Conservation (phyloP, 148 eudicot genomes). For the Camellia lanceoleosa region DNA sequence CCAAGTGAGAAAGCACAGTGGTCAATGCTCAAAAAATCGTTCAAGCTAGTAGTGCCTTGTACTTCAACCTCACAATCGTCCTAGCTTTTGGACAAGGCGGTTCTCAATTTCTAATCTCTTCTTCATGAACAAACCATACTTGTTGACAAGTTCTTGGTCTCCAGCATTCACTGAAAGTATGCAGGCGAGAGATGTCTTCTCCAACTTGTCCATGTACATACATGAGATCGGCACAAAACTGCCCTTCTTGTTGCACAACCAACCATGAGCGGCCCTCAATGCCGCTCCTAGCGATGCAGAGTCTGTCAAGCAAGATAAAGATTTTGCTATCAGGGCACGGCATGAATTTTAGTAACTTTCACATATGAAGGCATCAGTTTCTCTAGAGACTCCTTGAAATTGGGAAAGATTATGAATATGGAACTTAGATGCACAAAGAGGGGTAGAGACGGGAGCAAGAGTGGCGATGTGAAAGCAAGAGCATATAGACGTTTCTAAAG, state of each 20-base stretch:
- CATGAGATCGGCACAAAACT: constrained; percentile 59
- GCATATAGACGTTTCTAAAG: too few species aligned
- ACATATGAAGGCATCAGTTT: neutral
- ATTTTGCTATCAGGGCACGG: neutral
- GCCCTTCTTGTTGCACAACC: constrained; percentile 78
- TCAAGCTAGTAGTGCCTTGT: neutral
- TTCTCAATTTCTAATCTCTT: constrained; percentile 78
- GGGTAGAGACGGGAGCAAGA: too few species aligned
- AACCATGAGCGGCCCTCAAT: constrained; percentile 91
- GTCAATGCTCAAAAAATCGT: too few species aligned
- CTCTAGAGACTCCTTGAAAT: neutral
- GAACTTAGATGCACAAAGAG: too few species aligned
- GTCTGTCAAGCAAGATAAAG: constrained; percentile 40
- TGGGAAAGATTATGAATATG: too few species aligned
- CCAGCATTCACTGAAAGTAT: constrained; percentile 70
- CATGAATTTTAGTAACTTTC: neutral
- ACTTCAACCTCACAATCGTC: constrained; percentile 41
- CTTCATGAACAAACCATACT: constrained; percentile 63
- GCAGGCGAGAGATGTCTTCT: constrained; percentile 52
- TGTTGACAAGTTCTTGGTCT: constrained; percentile 55
- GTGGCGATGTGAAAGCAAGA: too few species aligned
- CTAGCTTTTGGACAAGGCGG: constrained; percentile 61
- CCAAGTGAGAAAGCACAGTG: too few species aligned
- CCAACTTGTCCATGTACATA: constrained; percentile 67
- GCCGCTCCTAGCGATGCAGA: constrained; percentile 89